Base-by-base conservation (phyloP, 2,329 filamentous ascomycete species). In the Xenosphaeropsis pyriputrescens region DNA sequence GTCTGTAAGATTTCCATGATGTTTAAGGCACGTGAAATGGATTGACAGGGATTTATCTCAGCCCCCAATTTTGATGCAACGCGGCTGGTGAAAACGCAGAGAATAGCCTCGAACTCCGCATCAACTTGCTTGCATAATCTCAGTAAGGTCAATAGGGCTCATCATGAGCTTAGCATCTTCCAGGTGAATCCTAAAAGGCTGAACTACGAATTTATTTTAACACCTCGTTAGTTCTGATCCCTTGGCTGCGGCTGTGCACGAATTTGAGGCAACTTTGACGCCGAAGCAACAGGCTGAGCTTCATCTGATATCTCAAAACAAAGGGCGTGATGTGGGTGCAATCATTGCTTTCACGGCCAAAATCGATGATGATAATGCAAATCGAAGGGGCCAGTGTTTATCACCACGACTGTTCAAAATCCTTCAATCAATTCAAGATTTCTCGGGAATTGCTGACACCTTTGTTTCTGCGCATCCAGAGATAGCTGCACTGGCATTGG, bases 401-500 rank as follows among this genome's bases (percentile, higher is more conserved):
- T 54, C 50, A 4, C 56, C 48, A 15, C 48, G 57, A 2, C 36
- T 62, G 0, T 34, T 40, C 29, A 43, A 49, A 0, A 44, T 63
- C 11, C 47, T 66, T 9, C 43, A 52, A 11, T 59, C 56, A 6
- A 48, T 62, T 5, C 55, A 57, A 13, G 47, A 54, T 2, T 64
- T 63, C 38, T 57, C 55, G 5, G 34, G 46, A 13, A 38, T 62
- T 12, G 38, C 62, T 2, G 54, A 57, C 14, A 60, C 55, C 1
- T 57, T 57, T n/a, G 53, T 59, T 17, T 59, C 57, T 1, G 54
- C 59, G 0, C 43, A 61, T 38, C 55, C 55, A 1, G 45, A 50
- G 16, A 55, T 61, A 17, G 56, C 62, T 6, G 58, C 57, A 4
- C 45, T 64, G 2, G 51, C 65, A 15, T 66, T 61, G 63, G 62